A percentile compares a stretch with the other conserved stretches of the same genome.
Conservation (phyloP, 23 red algal genomes). For the Chondrus crispus region DNA sequence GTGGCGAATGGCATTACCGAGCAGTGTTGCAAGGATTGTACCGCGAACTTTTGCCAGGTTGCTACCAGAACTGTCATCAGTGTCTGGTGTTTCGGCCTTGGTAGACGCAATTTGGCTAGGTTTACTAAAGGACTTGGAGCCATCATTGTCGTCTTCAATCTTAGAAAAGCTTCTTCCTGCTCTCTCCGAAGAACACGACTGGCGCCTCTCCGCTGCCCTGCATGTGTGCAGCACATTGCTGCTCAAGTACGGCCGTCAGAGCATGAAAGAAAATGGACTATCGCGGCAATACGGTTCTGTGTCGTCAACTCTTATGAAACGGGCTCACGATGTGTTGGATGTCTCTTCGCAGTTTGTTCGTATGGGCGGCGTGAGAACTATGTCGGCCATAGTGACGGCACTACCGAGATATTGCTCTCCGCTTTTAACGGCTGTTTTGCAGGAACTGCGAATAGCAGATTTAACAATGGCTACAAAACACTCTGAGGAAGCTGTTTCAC, state of each 20-base stretch:
- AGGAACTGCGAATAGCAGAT: slow-evolving; percentile 63
- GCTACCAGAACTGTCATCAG: not conserved
- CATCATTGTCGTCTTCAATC: slow-evolving; percentile 36
- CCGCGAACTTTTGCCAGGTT: slow-evolving; percentile 31
- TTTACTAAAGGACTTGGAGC: slow-evolving; percentile 52
- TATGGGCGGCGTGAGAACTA: slow-evolving; percentile 9
- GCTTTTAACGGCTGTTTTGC: slow-evolving; percentile 41
- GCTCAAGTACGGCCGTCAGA: slow-evolving; percentile 26
- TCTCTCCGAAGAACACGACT: not conserved
- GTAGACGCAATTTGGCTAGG: slow-evolving; percentile 71
- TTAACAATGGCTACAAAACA: slow-evolving; percentile 38
- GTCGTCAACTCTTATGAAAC: slow-evolving; percentile 9
- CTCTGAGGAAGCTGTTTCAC: not conserved
- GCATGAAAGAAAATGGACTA: slow-evolving; percentile 44
- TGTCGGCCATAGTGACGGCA: slow-evolving; percentile 20
- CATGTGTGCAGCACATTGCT: slow-evolving; percentile 37
- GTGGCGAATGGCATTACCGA: slow-evolving; percentile 54
- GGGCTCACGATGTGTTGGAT: slow-evolving; percentile 31
- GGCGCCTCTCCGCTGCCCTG: not conserved
- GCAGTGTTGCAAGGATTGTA: slow-evolving; percentile 5
- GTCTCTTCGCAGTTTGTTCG: slow-evolving; percentile 7
- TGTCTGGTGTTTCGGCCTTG: slow-evolving; percentile 11
- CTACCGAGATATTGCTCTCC: slow-evolving; percentile 32
- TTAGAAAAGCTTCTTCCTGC: slow-evolving; percentile 39
- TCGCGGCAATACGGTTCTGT: slow-evolving; percentile 24